Conservation (phyloP, 2,329 filamentous ascomycete species). For the Westerdykella sp. region DNA sequence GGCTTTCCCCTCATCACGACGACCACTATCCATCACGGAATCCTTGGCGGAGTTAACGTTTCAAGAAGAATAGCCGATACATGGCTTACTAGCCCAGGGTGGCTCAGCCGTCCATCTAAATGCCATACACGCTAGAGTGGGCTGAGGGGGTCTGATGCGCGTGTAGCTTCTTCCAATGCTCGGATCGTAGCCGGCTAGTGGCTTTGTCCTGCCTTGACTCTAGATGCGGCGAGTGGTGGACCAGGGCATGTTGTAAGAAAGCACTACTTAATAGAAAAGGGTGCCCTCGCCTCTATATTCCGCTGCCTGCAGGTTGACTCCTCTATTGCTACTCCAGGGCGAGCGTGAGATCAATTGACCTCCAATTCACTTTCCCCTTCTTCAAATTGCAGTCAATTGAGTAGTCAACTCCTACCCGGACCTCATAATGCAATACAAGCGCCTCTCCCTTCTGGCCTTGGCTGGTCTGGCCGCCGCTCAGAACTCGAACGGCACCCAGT, state of each 20-base stretch:
- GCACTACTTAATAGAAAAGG: no score
- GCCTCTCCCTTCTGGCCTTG: conserved; percentile 32
- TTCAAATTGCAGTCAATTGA: background rate
- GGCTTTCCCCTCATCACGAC: no score
- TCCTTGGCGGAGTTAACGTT: background rate
- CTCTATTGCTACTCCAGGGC: no score
- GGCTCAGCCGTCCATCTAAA: background rate
- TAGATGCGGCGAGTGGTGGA: no score
- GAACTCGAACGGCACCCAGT: conserved; percentile 14
- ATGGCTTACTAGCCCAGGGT: background rate
- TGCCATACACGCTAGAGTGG: background rate
- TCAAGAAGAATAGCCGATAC: background rate
- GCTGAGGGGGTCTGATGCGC: background rate
- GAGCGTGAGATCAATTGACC: no score
- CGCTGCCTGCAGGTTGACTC: no score
- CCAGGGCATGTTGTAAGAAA: no score
- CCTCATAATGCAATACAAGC: conserved; percentile 37
- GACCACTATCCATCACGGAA: background rate
- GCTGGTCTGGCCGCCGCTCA: conserved; percentile 31
- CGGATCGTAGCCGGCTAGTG: background rate
- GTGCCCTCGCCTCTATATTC: no score
- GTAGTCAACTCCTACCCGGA: background rate
- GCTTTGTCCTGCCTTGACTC: background rate
- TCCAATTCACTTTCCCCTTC: background rate
- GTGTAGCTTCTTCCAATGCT: background rate